These are phyloP conservation scores for Vigna nakashimae DNA, from an alignment of 306 rosid species.

Conservation along the genomic window DNA sequence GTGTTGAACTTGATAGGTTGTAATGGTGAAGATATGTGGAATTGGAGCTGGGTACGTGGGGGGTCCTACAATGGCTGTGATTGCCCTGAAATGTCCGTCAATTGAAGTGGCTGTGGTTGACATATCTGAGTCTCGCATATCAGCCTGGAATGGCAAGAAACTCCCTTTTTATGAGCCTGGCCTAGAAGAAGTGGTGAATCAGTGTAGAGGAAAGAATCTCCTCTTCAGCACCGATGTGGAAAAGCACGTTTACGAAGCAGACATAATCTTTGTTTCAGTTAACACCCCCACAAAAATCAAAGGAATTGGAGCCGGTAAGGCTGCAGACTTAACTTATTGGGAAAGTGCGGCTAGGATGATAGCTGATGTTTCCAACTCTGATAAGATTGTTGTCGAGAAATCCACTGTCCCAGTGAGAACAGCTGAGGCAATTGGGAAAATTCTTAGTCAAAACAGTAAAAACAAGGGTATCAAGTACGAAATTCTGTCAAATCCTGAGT, in stretches of 20 bases:
- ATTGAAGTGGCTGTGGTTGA: constrained; percentile 83
- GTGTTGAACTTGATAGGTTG: no score
- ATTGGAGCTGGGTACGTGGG: constrained; percentile 92
- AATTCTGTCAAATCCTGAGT: constrained; percentile 82
- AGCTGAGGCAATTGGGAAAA: constrained; percentile 80
- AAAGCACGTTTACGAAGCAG: constrained; percentile 74
- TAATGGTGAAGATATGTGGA: constrained; percentile 80
- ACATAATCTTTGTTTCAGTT: constrained; percentile 77
- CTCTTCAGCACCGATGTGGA: constrained; percentile 80
- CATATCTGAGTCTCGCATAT: constrained; percentile 69
- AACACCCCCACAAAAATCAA: constrained; percentile 78
- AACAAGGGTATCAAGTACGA: constrained; percentile 67
- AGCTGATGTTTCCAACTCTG: constrained; percentile 67
- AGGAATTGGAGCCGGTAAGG: constrained; percentile 87
- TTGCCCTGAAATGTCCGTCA: constrained; percentile 77
- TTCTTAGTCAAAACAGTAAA: constrained; percentile 55
- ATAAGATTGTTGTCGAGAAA: constrained; percentile 85
- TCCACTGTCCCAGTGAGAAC: constrained; percentile 90
- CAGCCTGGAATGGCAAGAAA: constrained; percentile 83
- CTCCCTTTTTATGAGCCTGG: constrained; percentile 89
- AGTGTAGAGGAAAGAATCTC: constrained; percentile 78
- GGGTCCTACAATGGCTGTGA: constrained; percentile 91
- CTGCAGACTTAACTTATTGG: constrained; percentile 89
- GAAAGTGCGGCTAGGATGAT: constrained; percentile 87
- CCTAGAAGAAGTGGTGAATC: constrained; percentile 71